Conservation (phyloP, 2,329 filamentous ascomycete species). For the Ceratocystis smalleyi region DNA sequence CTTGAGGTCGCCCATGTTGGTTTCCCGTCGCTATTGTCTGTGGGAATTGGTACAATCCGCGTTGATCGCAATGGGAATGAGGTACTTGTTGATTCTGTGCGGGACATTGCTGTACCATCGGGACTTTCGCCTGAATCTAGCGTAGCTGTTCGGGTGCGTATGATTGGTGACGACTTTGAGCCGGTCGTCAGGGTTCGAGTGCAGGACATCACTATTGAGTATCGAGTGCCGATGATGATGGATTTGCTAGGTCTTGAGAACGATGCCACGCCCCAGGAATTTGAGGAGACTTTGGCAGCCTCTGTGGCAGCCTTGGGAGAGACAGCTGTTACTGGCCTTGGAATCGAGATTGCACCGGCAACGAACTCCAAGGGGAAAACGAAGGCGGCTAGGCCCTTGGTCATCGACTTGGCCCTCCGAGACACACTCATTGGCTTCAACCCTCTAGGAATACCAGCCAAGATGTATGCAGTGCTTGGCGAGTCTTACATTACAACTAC, state of each 20-base stretch:
- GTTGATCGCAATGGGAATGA: conserved; percentile 52
- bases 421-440: conserved; percentile 78
- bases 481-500: conserved; percentile 57
- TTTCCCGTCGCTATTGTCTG: conserved; percentile 64
- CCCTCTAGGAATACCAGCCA: conserved; percentile 58
- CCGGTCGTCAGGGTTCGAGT: conserved; percentile 79
- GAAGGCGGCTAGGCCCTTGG: conserved; percentile 38
- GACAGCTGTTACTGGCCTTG: conserved; percentile 34
- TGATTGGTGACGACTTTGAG: conserved; percentile 89
- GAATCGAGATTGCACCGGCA: conserved; percentile 15
- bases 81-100: conserved; percentile 48
- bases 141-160: conserved; percentile 64
- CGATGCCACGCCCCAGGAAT: conserved; percentile 52
- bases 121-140: conserved; percentile 22
- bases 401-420: conserved; percentile 57
- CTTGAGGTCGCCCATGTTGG: conserved; percentile 68
- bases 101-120: conserved; percentile 19
- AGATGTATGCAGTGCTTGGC: conserved; percentile 61
- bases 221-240: conserved; percentile 70
- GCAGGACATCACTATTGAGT: conserved; percentile 73
- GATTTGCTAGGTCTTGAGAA: conserved; percentile 57
- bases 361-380: conserved; percentile 17
- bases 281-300: conserved; percentile 59
- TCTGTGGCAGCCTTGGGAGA: conserved; percentile 67
- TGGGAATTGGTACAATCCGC: conserved; percentile 51